Base-by-base conservation (phyloP, 495 filamentous ascomycete species). In the Evansstolkia leycettana region DNA sequence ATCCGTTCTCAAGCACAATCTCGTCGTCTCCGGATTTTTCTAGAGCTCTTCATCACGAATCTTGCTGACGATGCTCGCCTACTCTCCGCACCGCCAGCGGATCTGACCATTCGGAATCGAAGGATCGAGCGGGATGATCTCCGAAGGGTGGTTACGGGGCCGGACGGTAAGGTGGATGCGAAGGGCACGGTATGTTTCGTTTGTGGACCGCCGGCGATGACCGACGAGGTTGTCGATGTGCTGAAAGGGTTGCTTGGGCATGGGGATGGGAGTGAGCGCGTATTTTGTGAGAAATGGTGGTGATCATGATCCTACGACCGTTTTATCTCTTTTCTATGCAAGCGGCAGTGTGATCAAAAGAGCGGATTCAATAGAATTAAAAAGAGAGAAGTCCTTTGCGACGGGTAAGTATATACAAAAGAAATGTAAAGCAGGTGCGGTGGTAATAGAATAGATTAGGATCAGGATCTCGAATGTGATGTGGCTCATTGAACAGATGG, bases 221-320 rank as follows among this genome's bases (percentile, higher is more conserved):
- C 82, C 2, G 85, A 92, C 55, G 69, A 78, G 37, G 69, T 86
- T 41, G 82, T 88, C 0, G 62, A 62, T n/a, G 57, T 59, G 11
- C 50, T 76, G 2, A 45, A 52, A 2, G 42, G 40, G 1, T 62
- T 72, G 12, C 49, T 75, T 17, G 74, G 69, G 12, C 49, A 75
- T 17, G 74, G 69, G 3, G 71, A 82, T 52, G 57, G 64, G 10
- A 31, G 54, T 23, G 53, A 71, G 19, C 63, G 70, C 14, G 78
- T 92, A 0, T 54, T 87, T 24, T 89, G 68, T 47, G 86, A 94
- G 58, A 89, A 83, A 45, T 94, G 85, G 86, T 94, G 86, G 86
- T 90, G 36, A 46, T 32, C 11, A n/a, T n/a, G 11, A 23, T 9
- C 5, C 2, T 26, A 36, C 20, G n/a, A n/a, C n/a, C n/a, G n/a